A percentile compares a stretch with the other conserved stretches of the same genome.
These are phyloP conservation scores for Ascobolus immersus DNA, from an alignment of 495 filamentous ascomycete species.

Conservation along the genomic window DNA sequence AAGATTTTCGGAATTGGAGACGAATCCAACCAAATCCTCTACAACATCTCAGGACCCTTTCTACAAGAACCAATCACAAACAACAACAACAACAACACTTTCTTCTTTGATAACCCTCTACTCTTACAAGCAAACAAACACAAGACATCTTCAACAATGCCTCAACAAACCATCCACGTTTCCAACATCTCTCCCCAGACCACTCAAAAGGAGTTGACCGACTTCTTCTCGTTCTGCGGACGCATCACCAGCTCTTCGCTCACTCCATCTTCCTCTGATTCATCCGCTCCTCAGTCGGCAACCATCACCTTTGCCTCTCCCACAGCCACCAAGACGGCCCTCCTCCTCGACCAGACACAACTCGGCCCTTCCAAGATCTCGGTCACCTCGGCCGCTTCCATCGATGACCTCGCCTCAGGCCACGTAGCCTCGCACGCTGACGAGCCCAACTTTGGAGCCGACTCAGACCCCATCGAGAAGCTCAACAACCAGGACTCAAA, in stretches of 20 bases:
- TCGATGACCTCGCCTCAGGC: conserved; percentile 36
- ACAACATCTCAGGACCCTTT: too few species aligned
- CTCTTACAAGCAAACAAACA: too few species aligned
- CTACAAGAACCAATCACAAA: too few species aligned
- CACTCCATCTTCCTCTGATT: conserved; percentile 33
- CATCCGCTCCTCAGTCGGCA: conserved; percentile 43
- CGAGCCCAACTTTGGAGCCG: conserved; percentile 13
- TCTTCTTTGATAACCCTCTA: too few species aligned
- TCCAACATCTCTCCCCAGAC: conserved; percentile 64
- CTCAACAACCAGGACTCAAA: conserved; percentile 73
- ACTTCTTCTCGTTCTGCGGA: conserved; percentile 98
- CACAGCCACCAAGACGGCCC: conserved; percentile 81
- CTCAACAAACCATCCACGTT: conserved; percentile 19
- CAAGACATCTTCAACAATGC: not conserved
- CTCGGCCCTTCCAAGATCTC: conserved; percentile 58
- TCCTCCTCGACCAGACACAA: conserved; percentile 86
- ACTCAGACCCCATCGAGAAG: conserved; percentile 27
- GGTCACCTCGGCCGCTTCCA: conserved; percentile 40
- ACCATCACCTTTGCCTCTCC: conserved; percentile 89
- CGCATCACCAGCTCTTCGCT: conserved; percentile 69
- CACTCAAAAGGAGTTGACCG: conserved; percentile 67
- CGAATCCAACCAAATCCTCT: too few species aligned
- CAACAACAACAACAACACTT: too few species aligned
- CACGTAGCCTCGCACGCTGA: conserved; percentile 23
- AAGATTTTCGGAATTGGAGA: too few species aligned